Evolutionary conservation across 2,329 filamentous ascomycete genomes (phyloP).

Genomic region (Curvularia hawaiiensis): DNA sequence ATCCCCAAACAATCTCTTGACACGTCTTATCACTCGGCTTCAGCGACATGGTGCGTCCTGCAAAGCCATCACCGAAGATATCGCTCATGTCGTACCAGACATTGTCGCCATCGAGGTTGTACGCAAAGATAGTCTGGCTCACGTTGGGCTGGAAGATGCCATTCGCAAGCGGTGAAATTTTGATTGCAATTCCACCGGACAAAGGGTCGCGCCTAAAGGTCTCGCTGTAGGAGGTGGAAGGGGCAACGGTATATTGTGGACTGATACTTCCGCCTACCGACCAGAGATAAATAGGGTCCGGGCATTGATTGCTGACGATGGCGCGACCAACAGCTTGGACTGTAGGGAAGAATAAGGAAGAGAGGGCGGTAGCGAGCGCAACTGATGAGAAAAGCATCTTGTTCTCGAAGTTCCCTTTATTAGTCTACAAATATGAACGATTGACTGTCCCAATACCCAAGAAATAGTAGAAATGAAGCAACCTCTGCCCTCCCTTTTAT

Average conservation of each 20-base stretch:
- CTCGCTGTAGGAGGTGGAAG: slow-evolving; percentile 37
- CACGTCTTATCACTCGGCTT: slow-evolving; percentile 32
- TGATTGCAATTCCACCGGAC: slow-evolving; percentile 33
- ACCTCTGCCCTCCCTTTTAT: neutral
- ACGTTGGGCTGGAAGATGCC: slow-evolving; percentile 36
- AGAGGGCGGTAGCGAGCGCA: neutral
- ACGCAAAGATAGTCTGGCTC: slow-evolving; percentile 38
- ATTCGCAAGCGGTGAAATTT: slow-evolving; percentile 24
- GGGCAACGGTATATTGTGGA: slow-evolving; percentile 21
- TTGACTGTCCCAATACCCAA: too few species aligned
- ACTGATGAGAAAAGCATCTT: neutral
- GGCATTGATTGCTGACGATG: slow-evolving; percentile 41
- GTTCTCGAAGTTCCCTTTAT: neutral
- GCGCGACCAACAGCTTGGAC: slow-evolving; percentile 34
- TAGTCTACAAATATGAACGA: neutral
- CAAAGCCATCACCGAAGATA: slow-evolving; percentile 36
- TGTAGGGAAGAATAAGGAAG: slow-evolving; percentile 5
- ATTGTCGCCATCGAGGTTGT: slow-evolving; percentile 29
- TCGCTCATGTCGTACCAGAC: slow-evolving; percentile 40
- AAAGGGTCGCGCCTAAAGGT: slow-evolving; percentile 24
- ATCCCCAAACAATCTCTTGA: slow-evolving; percentile 30
- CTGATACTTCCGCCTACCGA: slow-evolving; percentile 31
- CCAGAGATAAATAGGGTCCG: slow-evolving; percentile 36
- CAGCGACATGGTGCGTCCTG: slow-evolving; percentile 30
- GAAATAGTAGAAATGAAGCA: neutral